Evolutionary conservation across 2,329 filamentous ascomycete genomes (phyloP), one percentile per base, ranked within the genome.

Genomic region (Podosphaera fusca): DNA sequence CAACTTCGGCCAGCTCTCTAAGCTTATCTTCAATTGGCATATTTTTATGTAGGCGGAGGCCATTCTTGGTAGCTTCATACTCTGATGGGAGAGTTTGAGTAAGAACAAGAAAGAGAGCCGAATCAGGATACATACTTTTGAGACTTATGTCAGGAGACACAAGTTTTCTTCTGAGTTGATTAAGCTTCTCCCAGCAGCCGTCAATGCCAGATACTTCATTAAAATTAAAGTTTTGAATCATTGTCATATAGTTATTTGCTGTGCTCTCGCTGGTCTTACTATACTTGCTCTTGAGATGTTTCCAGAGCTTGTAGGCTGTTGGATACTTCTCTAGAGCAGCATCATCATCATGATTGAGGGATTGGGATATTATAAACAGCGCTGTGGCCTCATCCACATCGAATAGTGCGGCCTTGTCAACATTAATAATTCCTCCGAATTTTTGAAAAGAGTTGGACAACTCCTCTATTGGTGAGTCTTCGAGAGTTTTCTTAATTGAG

Each of bases 191-290:
- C 35, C 35, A 38, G 35, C 35, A 38, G 35, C 10, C 35, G 1
- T 38, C 35, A 38, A 38, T 38, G 35, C 35, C 35, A 38, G 35
- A 38, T 38, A 38, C 35, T 38, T 38, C 35, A 38, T 38, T 10
- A 38, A 38, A 38, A 38, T 38, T 38, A 54, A 54, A 54, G 33
- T 29, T 54, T 54, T 54, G 51, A 54, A 54, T 54, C 35, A 36
- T 38, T 12, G 51, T 54, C 33, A 54, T 36, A 38, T 54, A 54
- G 1, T 4, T 54, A n/a, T 29, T 33, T 12, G 51, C 34, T n/a
- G 51, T 40, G 8, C 7, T 33, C 14, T 38, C 51, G 29, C 33
- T 54, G 2, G 35, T 54, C 14, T 40, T 54, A 12, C 12, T 36
- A 38, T 54, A 54, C 21, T 54, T 54, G 4, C 6, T 38, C 1